Evolutionary conservation across 1,284 basidiomycete genomes (phyloP), one percentile per base, ranked within the genome.

Genomic region (Heliocybe sulcata): DNA sequence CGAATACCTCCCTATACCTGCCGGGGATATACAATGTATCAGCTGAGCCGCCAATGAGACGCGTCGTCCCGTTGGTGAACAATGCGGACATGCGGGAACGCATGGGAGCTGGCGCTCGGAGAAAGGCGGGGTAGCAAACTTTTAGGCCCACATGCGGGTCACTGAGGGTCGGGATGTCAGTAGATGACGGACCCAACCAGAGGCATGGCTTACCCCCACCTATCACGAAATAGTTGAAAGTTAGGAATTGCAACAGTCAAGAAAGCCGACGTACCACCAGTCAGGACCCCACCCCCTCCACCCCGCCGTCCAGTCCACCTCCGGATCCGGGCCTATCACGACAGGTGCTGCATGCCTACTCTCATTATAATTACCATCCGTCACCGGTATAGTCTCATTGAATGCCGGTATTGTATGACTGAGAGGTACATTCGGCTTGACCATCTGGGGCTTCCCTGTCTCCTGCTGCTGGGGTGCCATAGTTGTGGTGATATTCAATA

Each of bases 11-110:
- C 33, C 67, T 64, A 56, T 74, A 73, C 2, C 67, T 64, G 16
- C 72, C 71, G 2, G 77, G 77, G 29, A 80, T 69, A 58, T 79
- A 79, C 54, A 77, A 55, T 49, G 76, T 79, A 55, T 80, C 77
- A n/a, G 68, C 71, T 1, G 76, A 79, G 14, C 77, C 77, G 25
- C 77, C 77, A 47, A 79, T 67, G 33, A 77, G 65, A 27, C 74
- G 69, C 22, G 70, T 67, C 52, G 61, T 58, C 2, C 66, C 69
- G 38, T 66, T 56, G 3, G 66, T 72, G 19, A 71, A 66, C 3
- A 57, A 16, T 3, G 9, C 55, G 9, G 71, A 69, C 35, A 79
- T 62, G n/a, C 65, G 65, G 16, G 64, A 64, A n/a, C 74, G 70
- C 65, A 72, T 66, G 6, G 58, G 55, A 42, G 56, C 54, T 3